phyloP scores from a whole-genome alignment of 495 filamentous ascomycete species.

The Lepidopterella palustris region DNA sequence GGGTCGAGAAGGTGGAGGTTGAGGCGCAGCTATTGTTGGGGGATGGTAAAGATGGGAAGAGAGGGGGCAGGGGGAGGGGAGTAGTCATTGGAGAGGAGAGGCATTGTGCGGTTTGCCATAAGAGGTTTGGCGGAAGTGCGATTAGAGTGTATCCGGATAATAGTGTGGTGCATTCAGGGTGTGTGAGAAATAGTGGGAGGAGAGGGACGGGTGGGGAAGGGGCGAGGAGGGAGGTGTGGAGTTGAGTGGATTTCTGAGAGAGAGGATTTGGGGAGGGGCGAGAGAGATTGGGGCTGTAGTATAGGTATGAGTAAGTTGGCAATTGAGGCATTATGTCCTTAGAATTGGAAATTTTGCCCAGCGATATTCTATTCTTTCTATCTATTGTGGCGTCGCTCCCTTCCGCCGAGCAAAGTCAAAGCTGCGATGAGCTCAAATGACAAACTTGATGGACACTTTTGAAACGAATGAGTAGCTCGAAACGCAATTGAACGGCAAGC shows the following conservation, averaged over 20 bases:
- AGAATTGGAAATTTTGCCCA: too few species aligned
- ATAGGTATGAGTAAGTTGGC: too few species aligned
- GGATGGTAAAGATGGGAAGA: constrained; percentile 48
- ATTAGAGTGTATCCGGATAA: constrained; percentile 66
- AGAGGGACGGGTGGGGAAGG: constrained; percentile 9
- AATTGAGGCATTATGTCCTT: too few species aligned
- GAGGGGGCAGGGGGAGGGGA: constrained; percentile 28
- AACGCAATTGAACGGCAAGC: too few species aligned
- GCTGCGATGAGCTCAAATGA: too few species aligned
- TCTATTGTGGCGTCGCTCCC: too few species aligned
- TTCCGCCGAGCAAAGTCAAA: too few species aligned
- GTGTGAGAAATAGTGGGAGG: constrained; percentile 29
- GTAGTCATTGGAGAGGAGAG: constrained; percentile 80
- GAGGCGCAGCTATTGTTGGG: constrained; percentile 66
- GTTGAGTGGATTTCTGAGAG: background rate
- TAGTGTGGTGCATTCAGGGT: constrained; percentile 42
- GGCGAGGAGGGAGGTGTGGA: background rate
- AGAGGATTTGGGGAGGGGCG: background rate
- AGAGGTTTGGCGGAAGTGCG: constrained; percentile 82
- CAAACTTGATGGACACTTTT: too few species aligned
- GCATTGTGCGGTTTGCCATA: constrained; percentile 86
- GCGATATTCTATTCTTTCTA: too few species aligned
- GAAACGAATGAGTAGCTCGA: too few species aligned
- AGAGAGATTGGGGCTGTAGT: background rate
- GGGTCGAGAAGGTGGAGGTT: constrained; percentile 62